A percentile compares a stretch with the other conserved stretches of the same genome.
Evolutionary conservation across 2,329 filamentous ascomycete species (phyloP).

Genomic region (Plenodomus lindquistii): DNA sequence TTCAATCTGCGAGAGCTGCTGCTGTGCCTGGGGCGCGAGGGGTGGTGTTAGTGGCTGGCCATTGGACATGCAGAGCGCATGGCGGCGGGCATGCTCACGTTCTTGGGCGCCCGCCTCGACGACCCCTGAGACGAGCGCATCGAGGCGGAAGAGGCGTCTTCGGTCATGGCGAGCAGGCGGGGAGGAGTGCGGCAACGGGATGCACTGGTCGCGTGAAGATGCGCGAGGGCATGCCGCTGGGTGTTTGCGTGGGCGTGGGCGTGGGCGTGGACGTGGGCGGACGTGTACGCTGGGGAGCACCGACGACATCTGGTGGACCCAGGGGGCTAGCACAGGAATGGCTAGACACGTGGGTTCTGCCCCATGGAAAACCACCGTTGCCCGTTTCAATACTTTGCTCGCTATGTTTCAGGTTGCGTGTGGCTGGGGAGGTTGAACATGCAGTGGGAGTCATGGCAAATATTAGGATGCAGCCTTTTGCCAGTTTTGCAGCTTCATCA

Average conservation of each 20-base stretch:
- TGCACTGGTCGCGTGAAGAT: slow-evolving; percentile 11
- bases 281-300: slow-evolving; percentile 17
- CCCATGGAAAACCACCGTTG: slow-evolving; percentile 7
- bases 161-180: slow-evolving; percentile 24
- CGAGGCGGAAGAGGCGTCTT: slow-evolving; percentile 26
- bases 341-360: slow-evolving; percentile 17
- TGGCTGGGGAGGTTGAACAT: too few species aligned
- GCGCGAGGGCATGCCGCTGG: slow-evolving; percentile 20
- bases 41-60: slow-evolving; percentile 18
- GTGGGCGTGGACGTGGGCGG: too few species aligned
- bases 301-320: slow-evolving; percentile 16
- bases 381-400: neutral
- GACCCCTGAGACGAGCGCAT: slow-evolving; percentile 52
- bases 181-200: slow-evolving; percentile 21
- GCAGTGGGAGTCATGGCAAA: too few species aligned
- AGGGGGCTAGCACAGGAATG: slow-evolving; percentile 13
- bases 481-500: too few species aligned
- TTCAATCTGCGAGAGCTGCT: slow-evolving; percentile 93
- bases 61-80: slow-evolving; percentile 2
- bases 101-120: slow-evolving; percentile 42
- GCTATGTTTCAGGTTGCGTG: neutral
- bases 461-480: neutral
- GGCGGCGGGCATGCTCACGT: slow-evolving; percentile 32
- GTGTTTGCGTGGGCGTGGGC: slow-evolving; percentile 13
- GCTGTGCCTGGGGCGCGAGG: slow-evolving; percentile 59